Evolutionary conservation across 1,284 basidiomycete species (phyloP), one percentile per base, ranked within the genome.

Genomic region (Mycena sp.): DNA sequence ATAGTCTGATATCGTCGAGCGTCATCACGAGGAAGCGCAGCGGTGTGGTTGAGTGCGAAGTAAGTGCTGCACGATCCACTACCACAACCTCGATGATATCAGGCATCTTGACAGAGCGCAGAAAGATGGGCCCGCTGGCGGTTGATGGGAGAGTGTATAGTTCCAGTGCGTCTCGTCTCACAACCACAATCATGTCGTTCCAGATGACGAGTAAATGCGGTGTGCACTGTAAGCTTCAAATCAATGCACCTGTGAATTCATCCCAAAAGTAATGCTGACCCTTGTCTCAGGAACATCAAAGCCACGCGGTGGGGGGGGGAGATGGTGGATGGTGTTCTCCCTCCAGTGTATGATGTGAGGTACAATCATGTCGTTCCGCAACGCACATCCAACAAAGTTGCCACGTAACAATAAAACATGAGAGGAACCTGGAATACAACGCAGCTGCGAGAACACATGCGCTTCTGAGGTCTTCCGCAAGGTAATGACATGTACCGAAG

Each of bases 331-430:
- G 3, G 19, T 25, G 2, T 19, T 16, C 0, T 28, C n/a, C 57
- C 16, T 55, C 62, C 60, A 62, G 25, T 63, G 25, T 21, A 63
- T 26, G 5, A 65, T 6, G n/a, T 61, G 60, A 1, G 53, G 60
- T 6, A 26, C 45, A n/a, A 57, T 57, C 2, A 29, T 21, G 17
- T 35, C 41, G 4, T 58, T 6, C 5, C 53, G 60, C 30, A 65
- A 10, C 16, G 32, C 64, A 28, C 64, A 65, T 17, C 53, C 60
- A 9, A 65, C 2, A 17, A 46, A 37, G 23, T 62, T 17, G 3
- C 50, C 59, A 0, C 23, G 44, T 4, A 65, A 9, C 59, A 65
- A 49, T 21, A 61, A 26, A 3, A 65, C 54, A 41, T 63, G 55
- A 17, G 49, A 57, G 6, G 55, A 62, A n/a, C 51, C 60, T 6